Evolutionary conservation across 345 rosid species (phyloP).

Genomic region (Zanthoxylum bungeanum): DNA sequence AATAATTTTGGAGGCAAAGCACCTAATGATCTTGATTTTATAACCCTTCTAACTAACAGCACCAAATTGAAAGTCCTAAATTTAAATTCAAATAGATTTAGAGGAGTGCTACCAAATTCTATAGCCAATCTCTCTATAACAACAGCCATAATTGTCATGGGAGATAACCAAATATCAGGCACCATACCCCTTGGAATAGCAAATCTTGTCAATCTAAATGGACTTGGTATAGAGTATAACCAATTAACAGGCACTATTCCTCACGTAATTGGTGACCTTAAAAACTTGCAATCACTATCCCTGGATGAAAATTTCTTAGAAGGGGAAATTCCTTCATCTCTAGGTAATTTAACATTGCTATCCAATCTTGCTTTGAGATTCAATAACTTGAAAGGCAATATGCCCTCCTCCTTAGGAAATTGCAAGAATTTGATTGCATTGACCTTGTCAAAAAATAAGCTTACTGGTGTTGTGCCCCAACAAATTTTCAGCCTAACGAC

Average conservation of each 20-base stretch:
- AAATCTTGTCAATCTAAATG: background rate
- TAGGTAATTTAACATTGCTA: background rate
- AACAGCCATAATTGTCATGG: background rate
- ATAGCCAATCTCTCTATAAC: constrained; percentile 9
- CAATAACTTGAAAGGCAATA: background rate
- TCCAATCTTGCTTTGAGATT: fast-evolving
- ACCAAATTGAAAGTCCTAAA: background rate
- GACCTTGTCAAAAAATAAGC: background rate
- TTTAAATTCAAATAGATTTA: background rate
- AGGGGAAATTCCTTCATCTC: background rate
- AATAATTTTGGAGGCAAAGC: constrained; percentile 7
- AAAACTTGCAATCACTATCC: fast-evolving
- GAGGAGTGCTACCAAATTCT: background rate
- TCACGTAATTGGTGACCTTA: background rate
- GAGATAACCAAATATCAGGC: background rate
- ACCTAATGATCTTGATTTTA: constrained; percentile 1
- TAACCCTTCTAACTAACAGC: background rate
- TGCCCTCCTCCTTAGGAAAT: background rate
- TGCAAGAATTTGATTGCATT: background rate
- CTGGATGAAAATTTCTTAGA: no score
- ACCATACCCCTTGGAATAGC: constrained; percentile 13
- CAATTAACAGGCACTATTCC: background rate
- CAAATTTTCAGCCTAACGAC: background rate
- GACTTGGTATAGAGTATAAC: background rate
- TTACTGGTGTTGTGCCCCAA: background rate